A percentile compares a stretch with the other conserved stretches of the same genome.
Evolutionary conservation across 2,329 filamentous ascomycete genomes (phyloP).

Genomic region (Botrytis cinerea): DNA sequence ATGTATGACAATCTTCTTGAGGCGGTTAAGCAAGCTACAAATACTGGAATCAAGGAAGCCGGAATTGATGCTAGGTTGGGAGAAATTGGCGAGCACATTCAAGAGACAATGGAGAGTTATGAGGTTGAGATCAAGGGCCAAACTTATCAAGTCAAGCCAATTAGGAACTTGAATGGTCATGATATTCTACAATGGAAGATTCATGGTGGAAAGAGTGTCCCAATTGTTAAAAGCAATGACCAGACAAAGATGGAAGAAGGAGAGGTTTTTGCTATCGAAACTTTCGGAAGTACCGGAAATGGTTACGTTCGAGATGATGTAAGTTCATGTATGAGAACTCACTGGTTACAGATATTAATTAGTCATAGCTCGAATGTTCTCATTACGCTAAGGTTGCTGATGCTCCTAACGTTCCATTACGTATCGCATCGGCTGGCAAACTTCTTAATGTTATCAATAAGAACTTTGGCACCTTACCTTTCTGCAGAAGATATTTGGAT

Average conservation of each 20-base stretch:
- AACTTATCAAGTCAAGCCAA: constrained; percentile 55
- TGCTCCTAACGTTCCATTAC: constrained; percentile 72
- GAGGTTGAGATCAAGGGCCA: constrained; percentile 57
- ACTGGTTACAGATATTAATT: constrained; percentile 23
- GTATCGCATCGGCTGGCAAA: constrained; percentile 79
- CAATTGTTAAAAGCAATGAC: constrained; percentile 86
- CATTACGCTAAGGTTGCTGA: constrained; percentile 81
- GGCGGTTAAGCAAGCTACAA: constrained; percentile 68
- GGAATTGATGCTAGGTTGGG: constrained; percentile 89
- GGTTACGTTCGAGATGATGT: constrained; percentile 86
- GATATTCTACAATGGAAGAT: constrained; percentile 88
- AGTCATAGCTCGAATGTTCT: constrained; percentile 68
- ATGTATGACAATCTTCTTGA: constrained; percentile 67
- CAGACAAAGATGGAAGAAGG: constrained; percentile 98
- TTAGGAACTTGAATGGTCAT: constrained; percentile 65
- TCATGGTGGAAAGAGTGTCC: constrained; percentile 89
- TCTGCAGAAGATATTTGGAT: constrained; percentile 87
- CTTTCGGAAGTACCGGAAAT: constrained; percentile 90
- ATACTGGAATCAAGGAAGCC: constrained; percentile 81
- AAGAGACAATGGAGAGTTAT: constrained; percentile 64
- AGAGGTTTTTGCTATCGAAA: constrained; percentile 93
- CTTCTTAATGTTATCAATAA: constrained; percentile 89
- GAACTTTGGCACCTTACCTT: constrained; percentile 92
- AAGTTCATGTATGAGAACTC: constrained; percentile 39
- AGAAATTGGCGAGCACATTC: constrained; percentile 58